phyloP scores from a whole-genome alignment of 2,329 filamentous ascomycete genomes.

The Trichophyton verrucosum region DNA sequence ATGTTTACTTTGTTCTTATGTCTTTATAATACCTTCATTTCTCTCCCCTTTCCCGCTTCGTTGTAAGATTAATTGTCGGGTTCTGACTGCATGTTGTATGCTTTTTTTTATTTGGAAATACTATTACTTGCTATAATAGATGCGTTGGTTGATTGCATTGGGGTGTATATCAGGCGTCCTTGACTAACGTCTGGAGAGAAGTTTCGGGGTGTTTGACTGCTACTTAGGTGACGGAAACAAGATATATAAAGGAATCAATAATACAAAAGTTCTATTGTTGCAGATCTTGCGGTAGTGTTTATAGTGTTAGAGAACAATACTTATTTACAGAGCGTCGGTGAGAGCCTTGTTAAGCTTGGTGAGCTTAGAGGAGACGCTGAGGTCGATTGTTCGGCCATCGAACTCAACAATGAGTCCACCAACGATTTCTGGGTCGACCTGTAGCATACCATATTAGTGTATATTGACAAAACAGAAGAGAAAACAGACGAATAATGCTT shows the following conservation, averaged over 20 bases:
- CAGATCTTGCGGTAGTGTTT: conserved; percentile 2
- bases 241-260: conserved; percentile 4
- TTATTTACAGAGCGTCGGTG: conserved; percentile 82
- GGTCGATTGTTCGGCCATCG: conserved; percentile 94
- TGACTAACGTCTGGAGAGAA: neutral
- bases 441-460: conserved; percentile 6
- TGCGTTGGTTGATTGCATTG: neutral
- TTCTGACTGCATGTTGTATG: neutral
- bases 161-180: neutral
- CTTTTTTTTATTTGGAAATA: neutral
- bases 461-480: neutral
- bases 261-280: conserved; percentile 8
- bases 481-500: neutral
- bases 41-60: neutral
- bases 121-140: neutral
- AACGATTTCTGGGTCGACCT: conserved; percentile 90
- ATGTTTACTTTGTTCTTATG: neutral
- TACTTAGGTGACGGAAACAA: neutral
- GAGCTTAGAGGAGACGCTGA: conserved; percentile 88
- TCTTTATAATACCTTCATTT: neutral
- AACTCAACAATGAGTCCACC: conserved; percentile 93
- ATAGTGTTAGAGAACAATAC: neutral
- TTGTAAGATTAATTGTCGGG: conserved; percentile 1
- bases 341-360: conserved; percentile 99
- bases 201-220: neutral